These are phyloP conservation scores for Colletotrichum orbiculare DNA, from an alignment of 2,329 filamentous ascomycete genomes.

Conservation along the genomic window DNA sequence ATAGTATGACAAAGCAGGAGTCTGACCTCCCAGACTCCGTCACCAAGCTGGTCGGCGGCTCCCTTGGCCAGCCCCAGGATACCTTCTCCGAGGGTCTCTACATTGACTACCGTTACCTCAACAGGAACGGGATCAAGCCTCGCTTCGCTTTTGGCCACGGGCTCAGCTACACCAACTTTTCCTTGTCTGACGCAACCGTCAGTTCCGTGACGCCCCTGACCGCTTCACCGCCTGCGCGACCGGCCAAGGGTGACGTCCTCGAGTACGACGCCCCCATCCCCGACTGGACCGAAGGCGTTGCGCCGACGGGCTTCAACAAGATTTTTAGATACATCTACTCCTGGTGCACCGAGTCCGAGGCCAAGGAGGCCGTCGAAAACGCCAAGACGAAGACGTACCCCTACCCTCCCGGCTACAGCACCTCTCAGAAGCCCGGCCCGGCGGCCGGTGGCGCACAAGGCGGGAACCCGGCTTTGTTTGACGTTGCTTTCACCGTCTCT, in stretches of 20 bases:
- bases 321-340: constrained; percentile 77
- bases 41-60: constrained; percentile 54
- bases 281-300: constrained; percentile 64
- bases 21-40: constrained; percentile 76
- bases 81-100: constrained; percentile 86
- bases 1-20: constrained; percentile 80
- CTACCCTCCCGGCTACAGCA: constrained; percentile 75
- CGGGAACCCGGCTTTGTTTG: constrained; percentile 75
- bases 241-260: constrained; percentile 53
- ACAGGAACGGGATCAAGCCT: constrained; percentile 78
- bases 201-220: constrained; percentile 57
- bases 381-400: constrained; percentile 57
- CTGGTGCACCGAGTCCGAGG: constrained; percentile 62
- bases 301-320: constrained; percentile 67
- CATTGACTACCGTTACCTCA: constrained; percentile 91
- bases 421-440: constrained; percentile 54
- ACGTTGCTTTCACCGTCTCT: constrained; percentile 54
- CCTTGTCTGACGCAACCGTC: constrained; percentile 64
- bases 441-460: constrained; percentile 76
- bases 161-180: constrained; percentile 82
- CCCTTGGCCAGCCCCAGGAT: constrained; percentile 81
- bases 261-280: constrained; percentile 63
- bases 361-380: constrained; percentile 53
- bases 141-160: constrained; percentile 90
- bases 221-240: constrained; percentile 47